Base-by-base conservation (phyloP, 768 basidiomycete genomes). In the Galerina marginata region DNA sequence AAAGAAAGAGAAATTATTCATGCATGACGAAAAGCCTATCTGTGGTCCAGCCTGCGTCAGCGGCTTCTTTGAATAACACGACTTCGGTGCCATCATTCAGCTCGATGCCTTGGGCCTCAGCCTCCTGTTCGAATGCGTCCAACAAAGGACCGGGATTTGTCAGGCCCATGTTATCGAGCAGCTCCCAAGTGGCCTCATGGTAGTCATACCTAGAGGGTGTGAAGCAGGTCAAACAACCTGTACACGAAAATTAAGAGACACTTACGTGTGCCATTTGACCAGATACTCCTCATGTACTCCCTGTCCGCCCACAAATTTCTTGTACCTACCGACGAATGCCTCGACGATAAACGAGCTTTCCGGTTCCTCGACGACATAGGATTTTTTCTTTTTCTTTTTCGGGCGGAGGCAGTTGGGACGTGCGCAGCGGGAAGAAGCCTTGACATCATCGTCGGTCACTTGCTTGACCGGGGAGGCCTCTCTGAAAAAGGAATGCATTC, bases 181-280 rank as follows among this genome's bases (percentile, higher is more conserved):
- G 61, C 62, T 80, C 75, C 77, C 77, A 78, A 7, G 77, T 80
- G 15, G 73, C 71, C 7, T 77, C 68, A 23, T 56, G 36, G 12
- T 74, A 65, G 0, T 68, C 58, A 58, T 79, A 80, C 39, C 79
- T 80, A 42, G 14, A 29, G 52, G 15, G 50, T 26, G 38, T 57
- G 36, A 4, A 60, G n/a, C n/a, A n/a, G 45, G 20, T 20, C 38
- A 38, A 11, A 53, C 49, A 44, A 46, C 6, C 3, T 4, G 14
- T 44, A 12, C 2, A 7, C 3, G 45, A 53, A 7, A 37, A 37
- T 10, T 43, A 55, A 4, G 39, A n/a, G 46, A 45, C 7, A 51
- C 73, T 66, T 46, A 79, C 79, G 72, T 74, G 11, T 74, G 73
- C 79, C 79, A 80, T 67, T 75, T 77, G 16, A 80, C 72, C 15